These are phyloP conservation scores for Triticum dicoccoides DNA, from an alignment of 176 grass and related monocot genomes.

Conservation along the genomic window DNA sequence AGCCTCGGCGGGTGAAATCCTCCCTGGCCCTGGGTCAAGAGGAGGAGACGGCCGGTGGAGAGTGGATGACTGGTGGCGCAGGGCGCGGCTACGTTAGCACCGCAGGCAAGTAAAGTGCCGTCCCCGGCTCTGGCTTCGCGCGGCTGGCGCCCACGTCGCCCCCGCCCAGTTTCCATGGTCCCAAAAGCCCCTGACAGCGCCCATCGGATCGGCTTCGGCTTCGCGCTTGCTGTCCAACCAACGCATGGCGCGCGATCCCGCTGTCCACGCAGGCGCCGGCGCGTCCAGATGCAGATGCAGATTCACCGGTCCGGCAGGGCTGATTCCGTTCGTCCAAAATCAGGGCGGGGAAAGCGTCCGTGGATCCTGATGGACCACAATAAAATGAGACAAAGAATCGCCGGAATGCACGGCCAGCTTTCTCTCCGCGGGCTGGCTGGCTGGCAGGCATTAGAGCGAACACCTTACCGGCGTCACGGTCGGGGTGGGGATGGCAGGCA, in stretches of 20 bases:
- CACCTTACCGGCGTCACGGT: constrained; percentile 13
- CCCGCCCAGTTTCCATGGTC: constrained; percentile 29
- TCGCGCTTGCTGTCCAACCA: constrained; percentile 13
- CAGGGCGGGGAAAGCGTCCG: neutral
- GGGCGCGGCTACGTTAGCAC: constrained; percentile 19
- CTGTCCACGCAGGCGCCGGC: constrained; percentile 18
- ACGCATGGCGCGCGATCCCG: constrained; percentile 8
- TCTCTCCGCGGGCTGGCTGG: neutral
- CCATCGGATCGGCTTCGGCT: neutral
- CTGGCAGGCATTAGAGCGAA: constrained; percentile 19
- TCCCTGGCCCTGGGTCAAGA: constrained; percentile 12
- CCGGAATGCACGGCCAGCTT: neutral
- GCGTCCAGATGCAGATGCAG: constrained; percentile 25
- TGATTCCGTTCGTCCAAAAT: neutral
- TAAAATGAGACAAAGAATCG: neutral
- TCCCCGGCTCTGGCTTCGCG: constrained; percentile 29
- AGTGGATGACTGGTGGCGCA: constrained; percentile 36
- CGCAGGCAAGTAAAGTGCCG: constrained; percentile 20
- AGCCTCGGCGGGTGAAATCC: constrained; percentile 12
- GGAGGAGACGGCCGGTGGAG: too few relatives aligned
- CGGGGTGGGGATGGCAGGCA: neutral
- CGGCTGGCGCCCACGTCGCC: constrained; percentile 30
- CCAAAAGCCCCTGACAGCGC: constrained; percentile 3
- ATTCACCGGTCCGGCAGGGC: constrained; percentile 1
- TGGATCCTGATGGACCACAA: neutral